Evolutionary conservation across 768 basidiomycete species (phyloP), one percentile per base, ranked within the genome.

Genomic region (Hypsizygus marmoreus): DNA sequence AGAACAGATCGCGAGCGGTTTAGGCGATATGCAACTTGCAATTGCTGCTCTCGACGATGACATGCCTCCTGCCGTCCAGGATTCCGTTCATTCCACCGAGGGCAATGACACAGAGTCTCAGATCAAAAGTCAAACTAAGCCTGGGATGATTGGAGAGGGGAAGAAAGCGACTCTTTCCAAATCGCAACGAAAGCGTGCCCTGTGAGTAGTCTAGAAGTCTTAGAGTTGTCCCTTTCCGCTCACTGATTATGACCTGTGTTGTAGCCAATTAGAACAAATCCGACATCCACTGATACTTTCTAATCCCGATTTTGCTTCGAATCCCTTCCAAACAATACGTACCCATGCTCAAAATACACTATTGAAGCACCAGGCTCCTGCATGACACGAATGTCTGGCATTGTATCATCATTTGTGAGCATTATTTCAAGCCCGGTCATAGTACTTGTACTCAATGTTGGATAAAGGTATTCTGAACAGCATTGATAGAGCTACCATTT

Each of bases 311-410:
- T 91, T 82, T 58, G 64, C 79, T 8, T 65, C 76, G 24, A 85
- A 84, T 57, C 90, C 90, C 1, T 91, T 91, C 60, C 70, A 82
- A 56, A 84, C 87, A 1, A 87, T 91, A 54, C 83, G 88, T 4
- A 84, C 76, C 4, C 90, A 92, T 61, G 87, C 84, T 2, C 75
- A 84, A 61, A 91, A 91, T 59, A 89, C 90, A 0, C 70, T 91
- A 9, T 50, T 89, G 26, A 82, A 79, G 52, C 81, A 76, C 51
- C 58, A 67, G 35, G 28, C 36, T 7, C 23, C 38, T 26, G 23
- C 35, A 20, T 36, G 35, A 36, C 31, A 6, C 31, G 34, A 24
- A 23, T 6, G 37, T 24, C 37, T 39, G 25, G 23, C 25, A 14
- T 26, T 10, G 19, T 19, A 40, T n/a, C 3, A 29, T 6, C 24